Evolutionary conservation across 495 filamentous ascomycete species (phyloP).

Genomic region (Hyaloscypha bicolor): DNA sequence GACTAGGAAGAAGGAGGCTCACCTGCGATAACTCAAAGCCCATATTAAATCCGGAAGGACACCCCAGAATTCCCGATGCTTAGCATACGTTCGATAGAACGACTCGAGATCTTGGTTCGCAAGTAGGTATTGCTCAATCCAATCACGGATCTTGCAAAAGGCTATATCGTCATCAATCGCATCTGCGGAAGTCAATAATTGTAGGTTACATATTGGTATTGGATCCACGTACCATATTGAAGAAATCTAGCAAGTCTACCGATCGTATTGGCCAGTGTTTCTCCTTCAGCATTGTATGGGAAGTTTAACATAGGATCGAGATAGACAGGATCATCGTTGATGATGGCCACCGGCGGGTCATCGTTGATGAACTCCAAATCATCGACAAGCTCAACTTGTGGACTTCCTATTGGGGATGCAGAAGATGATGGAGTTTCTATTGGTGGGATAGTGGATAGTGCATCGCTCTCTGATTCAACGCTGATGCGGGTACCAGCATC

Average conservation of each 20-base stretch:
- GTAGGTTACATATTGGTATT: not conserved
- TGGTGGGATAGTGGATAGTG: conserved; percentile 25
- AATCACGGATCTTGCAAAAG: conserved; percentile 40
- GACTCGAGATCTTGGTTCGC: conserved; percentile 30
- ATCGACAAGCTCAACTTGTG: conserved; percentile 31
- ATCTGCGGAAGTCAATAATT: conserved; percentile 33
- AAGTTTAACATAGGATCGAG: conserved; percentile 45
- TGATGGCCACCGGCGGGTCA: conserved; percentile 29
- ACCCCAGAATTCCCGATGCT: conserved; percentile 43
- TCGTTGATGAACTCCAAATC: conserved; percentile 21
- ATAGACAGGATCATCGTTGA: conserved; percentile 38
- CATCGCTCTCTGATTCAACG: conserved; percentile 35
- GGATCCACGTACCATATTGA: conserved; percentile 27
- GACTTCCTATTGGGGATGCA: conserved; percentile 40
- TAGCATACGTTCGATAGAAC: conserved; percentile 41
- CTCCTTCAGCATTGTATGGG: conserved; percentile 16
- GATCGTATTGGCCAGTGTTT: conserved; percentile 19
- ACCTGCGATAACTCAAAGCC: conserved; percentile 31
- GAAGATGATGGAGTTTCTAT: conserved; percentile 39
- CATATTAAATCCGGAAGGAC: conserved; percentile 34
- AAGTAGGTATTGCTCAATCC: conserved; percentile 48
- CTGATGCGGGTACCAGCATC: conserved; percentile 27
- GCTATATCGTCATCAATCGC: conserved; percentile 41
- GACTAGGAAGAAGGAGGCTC: not conserved
- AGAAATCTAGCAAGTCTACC: conserved; percentile 23